These are phyloP conservation scores for Przewalskia tangutica DNA, from an alignment of 257 asterid genomes.

Conservation along the genomic window DNA sequence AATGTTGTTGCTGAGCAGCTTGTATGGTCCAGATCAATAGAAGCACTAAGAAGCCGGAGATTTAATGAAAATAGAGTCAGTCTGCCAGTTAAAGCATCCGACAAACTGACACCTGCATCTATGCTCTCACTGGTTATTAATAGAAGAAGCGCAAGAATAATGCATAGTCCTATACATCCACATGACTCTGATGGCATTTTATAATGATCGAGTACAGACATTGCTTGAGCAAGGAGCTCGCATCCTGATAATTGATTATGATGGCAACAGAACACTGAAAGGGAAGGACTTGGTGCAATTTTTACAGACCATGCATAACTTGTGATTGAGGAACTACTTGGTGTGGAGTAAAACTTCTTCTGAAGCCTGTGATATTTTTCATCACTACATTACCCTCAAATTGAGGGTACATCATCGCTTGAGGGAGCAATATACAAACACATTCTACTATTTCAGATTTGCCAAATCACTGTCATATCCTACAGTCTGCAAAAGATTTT, in stretches of 20 bases:
- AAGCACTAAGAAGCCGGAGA: background rate
- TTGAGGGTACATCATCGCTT: background rate
- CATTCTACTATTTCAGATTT: background rate
- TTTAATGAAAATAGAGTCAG: background rate
- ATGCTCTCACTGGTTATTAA: background rate
- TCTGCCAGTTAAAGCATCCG: background rate
- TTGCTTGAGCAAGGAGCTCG: background rate
- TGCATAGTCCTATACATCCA: background rate
- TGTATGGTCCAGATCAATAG: background rate
- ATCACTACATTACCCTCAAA: background rate
- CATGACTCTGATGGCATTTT: background rate
- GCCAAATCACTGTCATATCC: background rate
- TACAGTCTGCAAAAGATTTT: background rate
- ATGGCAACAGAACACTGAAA: background rate
- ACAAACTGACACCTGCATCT: background rate
- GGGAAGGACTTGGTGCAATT: constrained; percentile 2
- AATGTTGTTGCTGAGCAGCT: background rate
- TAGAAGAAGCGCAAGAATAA: background rate
- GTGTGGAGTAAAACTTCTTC: background rate
- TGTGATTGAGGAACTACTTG: background rate
- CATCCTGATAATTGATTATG: background rate
- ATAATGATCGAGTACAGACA: background rate
- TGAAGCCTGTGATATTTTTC: background rate
- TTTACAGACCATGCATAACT: background rate
- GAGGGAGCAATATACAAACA: background rate